Base-by-base conservation (phyloP, 2,329 filamentous ascomycete species). In the Gnomoniopsis sp. region DNA sequence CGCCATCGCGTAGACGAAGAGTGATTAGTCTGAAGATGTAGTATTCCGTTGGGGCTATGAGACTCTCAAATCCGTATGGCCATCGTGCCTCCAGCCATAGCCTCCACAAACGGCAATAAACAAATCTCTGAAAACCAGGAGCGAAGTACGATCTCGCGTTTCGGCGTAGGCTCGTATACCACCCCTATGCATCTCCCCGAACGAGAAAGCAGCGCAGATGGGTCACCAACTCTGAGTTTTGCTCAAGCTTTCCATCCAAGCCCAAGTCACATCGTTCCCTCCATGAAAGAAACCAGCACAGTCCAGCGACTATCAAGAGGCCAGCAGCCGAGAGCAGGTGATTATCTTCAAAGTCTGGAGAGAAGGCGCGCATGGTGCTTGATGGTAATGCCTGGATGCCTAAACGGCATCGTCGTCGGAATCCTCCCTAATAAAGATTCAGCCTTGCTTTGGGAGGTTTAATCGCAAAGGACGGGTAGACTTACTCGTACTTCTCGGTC, bases 371-470 rank as follows among this genome's bases (percentile, higher is more conserved):
- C 15, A 26, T 17, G 26, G 47, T 52, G 12, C n/a, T n/a, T n/a
- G n/a, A n/a, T n/a, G n/a, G n/a, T n/a, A 46, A 12, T 34, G n/a
- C 23, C n/a, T n/a, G n/a, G 2, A n/a, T 21, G 26, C 15, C 22
- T 61, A 41, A n/a, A 11, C 57, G 36, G 55, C 52, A 1, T 57
- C 56, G 7, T 67, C 62, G 3, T 38, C 51, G 23, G 62, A 53
- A 17, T 63, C 57, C 23, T 47, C 43, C 22, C 43, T 54, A 19
- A 54, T 6, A 11, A n/a, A 11, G 8, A 44, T 38, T 54, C 23
- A 54, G 52, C 26, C n/a, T 26, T 26, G 11, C 12, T 17, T 41
- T 41, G 19, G 21, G 4, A 22, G 15, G n/a, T n/a, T n/a, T n/a
- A n/a, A n/a, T n/a, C 33, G 33, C 23, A 26, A 6, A 26, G 2